A percentile compares a stretch with the other conserved stretches of the same genome.
Conservation (phyloP, 768 basidiomycete genomes). For the Dioszegia aurantiaca region DNA sequence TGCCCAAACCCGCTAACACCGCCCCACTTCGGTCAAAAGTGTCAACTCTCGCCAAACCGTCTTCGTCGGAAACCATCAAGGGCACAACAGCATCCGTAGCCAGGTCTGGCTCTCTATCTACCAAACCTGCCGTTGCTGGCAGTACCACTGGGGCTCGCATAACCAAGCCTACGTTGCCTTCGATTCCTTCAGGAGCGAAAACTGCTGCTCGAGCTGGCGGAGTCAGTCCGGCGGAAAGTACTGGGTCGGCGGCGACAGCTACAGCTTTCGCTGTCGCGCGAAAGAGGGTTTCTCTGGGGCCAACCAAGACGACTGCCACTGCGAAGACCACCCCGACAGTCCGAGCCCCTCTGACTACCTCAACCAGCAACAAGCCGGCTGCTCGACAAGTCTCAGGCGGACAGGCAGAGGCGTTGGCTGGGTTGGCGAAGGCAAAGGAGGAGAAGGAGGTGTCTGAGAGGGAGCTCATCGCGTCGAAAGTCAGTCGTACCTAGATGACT, state of each 20-base stretch:
- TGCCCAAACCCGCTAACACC: not conserved
- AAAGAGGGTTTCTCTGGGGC: not conserved
- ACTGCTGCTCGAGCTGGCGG: conserved; percentile 2
- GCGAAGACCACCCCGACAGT: not conserved
- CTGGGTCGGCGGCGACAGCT: not conserved
- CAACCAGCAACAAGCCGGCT: conserved; percentile 8
- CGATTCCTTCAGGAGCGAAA: not conserved
- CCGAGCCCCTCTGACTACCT: conserved; percentile 14
- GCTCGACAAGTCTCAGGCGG: conserved; percentile 3
- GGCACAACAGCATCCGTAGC: not conserved
- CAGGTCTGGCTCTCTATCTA: not conserved
- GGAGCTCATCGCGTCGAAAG: conserved; percentile 20
- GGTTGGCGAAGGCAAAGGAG: conserved; percentile 5
- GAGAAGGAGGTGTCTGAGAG: conserved; percentile 16
- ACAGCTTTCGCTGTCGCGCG: conserved; percentile 12
- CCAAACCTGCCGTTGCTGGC: no score
- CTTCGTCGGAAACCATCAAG: not conserved
- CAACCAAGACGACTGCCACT: conserved; percentile 8
- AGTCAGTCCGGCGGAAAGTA: conserved; percentile 1
- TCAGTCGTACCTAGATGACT: conserved; percentile 8
- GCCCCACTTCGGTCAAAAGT: not conserved
- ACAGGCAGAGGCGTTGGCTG: not conserved
- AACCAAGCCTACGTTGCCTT: conserved; percentile 1
- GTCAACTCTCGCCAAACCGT: conserved; percentile 10
- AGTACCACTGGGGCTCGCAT: not conserved